Evolutionary conservation across 2,329 filamentous ascomycete species (phyloP).

Genomic region (Simplicillium aogashimaense): DNA sequence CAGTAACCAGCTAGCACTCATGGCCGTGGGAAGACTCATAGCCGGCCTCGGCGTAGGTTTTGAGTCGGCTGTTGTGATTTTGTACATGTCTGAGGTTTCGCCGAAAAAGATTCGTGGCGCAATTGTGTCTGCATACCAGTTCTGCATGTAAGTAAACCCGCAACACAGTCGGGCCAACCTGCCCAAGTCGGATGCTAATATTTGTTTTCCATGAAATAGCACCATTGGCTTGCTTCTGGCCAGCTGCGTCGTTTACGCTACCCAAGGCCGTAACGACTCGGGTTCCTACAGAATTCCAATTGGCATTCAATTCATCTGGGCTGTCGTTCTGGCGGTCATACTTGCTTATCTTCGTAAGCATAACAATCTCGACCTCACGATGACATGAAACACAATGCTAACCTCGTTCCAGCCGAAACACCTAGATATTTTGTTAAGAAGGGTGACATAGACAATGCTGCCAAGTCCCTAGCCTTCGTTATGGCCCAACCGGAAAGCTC

Average conservation of each 20-base stretch:
- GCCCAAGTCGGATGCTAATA: background rate
- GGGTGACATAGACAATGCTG: slow-evolving; percentile 50
- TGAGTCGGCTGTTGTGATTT: slow-evolving; percentile 56
- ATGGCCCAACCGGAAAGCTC: slow-evolving; percentile 57
- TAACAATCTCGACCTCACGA: too few species aligned
- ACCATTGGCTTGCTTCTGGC: slow-evolving; percentile 64
- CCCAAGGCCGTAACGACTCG: slow-evolving; percentile 46
- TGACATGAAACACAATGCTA: too few species aligned
- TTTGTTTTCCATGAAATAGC: too few species aligned
- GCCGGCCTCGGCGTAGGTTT: slow-evolving; percentile 59
- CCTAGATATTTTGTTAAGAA: slow-evolving; percentile 65
- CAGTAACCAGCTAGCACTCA: slow-evolving; percentile 36
- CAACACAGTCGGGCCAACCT: background rate
- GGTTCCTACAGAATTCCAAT: too few species aligned
- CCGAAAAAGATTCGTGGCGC: slow-evolving; percentile 60
- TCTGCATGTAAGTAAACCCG: slow-evolving; percentile 50
- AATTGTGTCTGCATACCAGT: slow-evolving; percentile 66
- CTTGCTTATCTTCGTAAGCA: too few species aligned
- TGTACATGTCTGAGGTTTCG: slow-evolving; percentile 58
- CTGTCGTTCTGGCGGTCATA: too few species aligned
- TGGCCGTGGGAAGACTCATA: slow-evolving; percentile 55
- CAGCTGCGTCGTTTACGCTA: slow-evolving; percentile 57
- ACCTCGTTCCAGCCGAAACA: too few species aligned
- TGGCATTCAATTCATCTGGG: too few species aligned
- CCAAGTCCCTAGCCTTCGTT: slow-evolving; percentile 44